Conservation (phyloP, 2,329 filamentous ascomycete species). For the Domatiomyces catenatus region DNA sequence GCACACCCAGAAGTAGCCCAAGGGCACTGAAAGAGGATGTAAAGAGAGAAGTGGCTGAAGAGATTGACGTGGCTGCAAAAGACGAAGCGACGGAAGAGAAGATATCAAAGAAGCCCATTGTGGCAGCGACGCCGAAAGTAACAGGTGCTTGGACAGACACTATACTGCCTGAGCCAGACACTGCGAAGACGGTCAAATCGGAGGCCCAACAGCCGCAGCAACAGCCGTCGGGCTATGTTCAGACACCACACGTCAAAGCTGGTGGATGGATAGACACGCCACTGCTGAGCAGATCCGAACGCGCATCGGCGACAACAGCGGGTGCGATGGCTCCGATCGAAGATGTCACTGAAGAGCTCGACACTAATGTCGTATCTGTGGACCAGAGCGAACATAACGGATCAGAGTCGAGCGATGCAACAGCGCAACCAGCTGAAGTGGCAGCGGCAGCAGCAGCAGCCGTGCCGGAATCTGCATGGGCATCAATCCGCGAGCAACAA, state of each 20-base stretch:
- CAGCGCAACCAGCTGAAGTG: conserved; percentile 24
- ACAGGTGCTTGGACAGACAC: conserved; percentile 34
- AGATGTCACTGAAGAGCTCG: conserved; percentile 16
- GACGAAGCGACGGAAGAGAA: background rate
- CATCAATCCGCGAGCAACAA: conserved; percentile 27
- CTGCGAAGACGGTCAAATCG: conserved; percentile 11
- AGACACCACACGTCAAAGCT: conserved; percentile 17
- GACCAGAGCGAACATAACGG: too few relatives aligned
- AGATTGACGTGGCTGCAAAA: background rate
- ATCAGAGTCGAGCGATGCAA: conserved; percentile 10
- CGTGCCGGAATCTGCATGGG: conserved; percentile 28
- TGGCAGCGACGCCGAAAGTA: conserved; percentile 25
- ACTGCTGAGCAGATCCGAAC: background rate
- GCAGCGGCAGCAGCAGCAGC: conserved; percentile 26
- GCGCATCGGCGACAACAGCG: conserved; percentile 4
- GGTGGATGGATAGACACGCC: conserved; percentile 18
- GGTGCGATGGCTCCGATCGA: conserved; percentile 12
- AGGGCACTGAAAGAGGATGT: background rate
- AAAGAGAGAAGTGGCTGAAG: conserved; percentile 11
- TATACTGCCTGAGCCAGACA: conserved; percentile 24
- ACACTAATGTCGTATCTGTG: conserved; percentile 3
- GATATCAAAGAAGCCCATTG: background rate
- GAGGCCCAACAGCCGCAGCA: background rate
- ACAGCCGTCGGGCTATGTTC: conserved; percentile 7
- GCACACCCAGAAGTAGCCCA: conserved; percentile 13